phyloP scores from a whole-genome alignment of 495 filamentous ascomycete genomes.

The Tuber melanosporum region DNA sequence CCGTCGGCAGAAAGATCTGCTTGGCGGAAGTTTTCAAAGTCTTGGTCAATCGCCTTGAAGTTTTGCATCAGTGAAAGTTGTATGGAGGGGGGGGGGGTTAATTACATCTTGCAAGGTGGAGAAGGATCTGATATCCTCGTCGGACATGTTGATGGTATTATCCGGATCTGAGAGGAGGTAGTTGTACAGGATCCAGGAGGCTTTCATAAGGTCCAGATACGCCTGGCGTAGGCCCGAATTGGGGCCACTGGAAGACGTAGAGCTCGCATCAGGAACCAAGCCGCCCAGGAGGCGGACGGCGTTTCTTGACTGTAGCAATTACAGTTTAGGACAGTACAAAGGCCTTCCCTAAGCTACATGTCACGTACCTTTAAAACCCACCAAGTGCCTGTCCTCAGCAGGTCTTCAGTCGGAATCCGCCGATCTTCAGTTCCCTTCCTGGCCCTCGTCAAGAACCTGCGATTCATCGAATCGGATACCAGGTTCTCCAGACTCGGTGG shows the following conservation, averaged over 20 bases:
- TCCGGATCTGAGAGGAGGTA: conserved; percentile 12
- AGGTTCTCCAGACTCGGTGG: not conserved
- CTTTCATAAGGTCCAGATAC: conserved; percentile 47
- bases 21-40: conserved; percentile 6
- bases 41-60: conserved; percentile 14
- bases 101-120: not conserved
- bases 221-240: conserved; percentile 30
- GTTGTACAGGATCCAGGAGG: conserved; percentile 47
- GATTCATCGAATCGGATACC: not conserved
- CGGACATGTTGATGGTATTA: not conserved
- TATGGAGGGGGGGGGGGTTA: not conserved
- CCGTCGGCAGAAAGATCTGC: not conserved
- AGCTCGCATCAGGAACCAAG: not conserved
- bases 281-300: not conserved
- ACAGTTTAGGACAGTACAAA: not conserved
- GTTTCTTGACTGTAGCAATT: not conserved
- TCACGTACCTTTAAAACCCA: conserved; percentile 47
- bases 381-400: conserved; percentile 47
- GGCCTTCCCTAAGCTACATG: not conserved
- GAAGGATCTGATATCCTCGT: not conserved
- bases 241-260: not conserved
- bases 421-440: not conserved
- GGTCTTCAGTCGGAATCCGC: conserved; percentile 9
- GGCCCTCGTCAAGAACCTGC: not conserved
- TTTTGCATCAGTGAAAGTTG: not conserved